Conservation (phyloP, 441 rosid species). For the Syzygium malaccense region DNA sequence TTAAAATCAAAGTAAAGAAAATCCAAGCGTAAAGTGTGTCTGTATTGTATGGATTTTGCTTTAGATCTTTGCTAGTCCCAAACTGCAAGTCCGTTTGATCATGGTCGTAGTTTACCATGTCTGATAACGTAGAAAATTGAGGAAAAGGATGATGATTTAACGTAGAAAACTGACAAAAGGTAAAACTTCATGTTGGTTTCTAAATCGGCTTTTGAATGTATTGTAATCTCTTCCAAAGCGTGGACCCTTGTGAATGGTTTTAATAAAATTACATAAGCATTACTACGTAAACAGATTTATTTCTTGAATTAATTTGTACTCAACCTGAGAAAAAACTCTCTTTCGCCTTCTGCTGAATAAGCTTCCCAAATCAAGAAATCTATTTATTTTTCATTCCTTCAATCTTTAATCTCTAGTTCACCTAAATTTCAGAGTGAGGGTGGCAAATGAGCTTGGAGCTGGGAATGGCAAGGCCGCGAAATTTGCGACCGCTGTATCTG, state of each 20-base stretch:
- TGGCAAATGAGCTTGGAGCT: conserved; percentile 45
- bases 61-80: neutral
- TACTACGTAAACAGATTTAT: neutral
- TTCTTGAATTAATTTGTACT: neutral
- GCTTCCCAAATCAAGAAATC: neutral
- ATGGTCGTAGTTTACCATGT: neutral
- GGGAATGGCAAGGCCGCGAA: conserved; percentile 42
- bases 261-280: neutral
- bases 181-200: neutral
- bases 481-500: conserved; percentile 32
- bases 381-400: neutral
- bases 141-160: neutral
- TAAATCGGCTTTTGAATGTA: neutral
- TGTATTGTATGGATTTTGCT: neutral
- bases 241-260: neutral
- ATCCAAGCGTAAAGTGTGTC: neutral
- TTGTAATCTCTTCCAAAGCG: neutral
- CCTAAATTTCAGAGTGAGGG: conserved; percentile 24
- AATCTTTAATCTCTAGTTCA: neutral
- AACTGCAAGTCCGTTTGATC: neutral
- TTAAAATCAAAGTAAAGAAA: neutral
- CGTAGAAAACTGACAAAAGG: neutral
- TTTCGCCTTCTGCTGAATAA: neutral
- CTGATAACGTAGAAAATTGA: neutral
- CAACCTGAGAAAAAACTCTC: neutral